Base-by-base conservation (phyloP, 371 early-diverging fungal genomes). In the Lichtheimia ornata region DNA sequence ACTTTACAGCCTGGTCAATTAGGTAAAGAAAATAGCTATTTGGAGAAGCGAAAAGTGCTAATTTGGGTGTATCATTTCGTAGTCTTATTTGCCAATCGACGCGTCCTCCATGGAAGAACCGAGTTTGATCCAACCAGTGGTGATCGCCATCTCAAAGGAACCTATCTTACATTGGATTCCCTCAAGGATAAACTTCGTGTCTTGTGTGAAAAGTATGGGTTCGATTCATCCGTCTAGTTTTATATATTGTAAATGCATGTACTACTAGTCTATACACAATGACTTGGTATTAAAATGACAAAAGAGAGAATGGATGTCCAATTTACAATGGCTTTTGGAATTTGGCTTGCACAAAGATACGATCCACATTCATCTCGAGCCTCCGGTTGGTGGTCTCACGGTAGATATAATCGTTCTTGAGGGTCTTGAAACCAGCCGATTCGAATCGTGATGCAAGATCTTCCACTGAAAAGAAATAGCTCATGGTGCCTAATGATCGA, bases 281-380 rank as follows among this genome's bases (percentile, higher is more conserved):
- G 28, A 28, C 28, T 9, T 35, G 35, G 35, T 35, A 35, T 35
- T 35, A 35, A 11, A 35, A 35, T 11, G 28, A 28, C 7, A 5
- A 5, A 28, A 28, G 47, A 28, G 47, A 47, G 40, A 55, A 42
- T 13, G 14, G 12, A 11, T 47, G 17, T 47, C 47, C 2, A 47
- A 9, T 35, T 41, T 22, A 59, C 53, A 53, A 69, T 42, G 66
- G 61, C 58, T 84, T 88, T 66, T 79, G 65, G 67, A 92, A 93
- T 74, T 88, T 92, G 27, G 91, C 92, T 73, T 97, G 97, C 3
- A 89, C 81, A 84, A 96, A 97, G 18, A 93, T 82, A 53, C 98
- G 81, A 61, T 93, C 92, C 53, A 95, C 87, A 42, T 77, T 81
- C 45, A 93, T 62, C 53, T 89, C 89, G 56, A 86, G 70, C 60